Evolutionary conservation across 768 basidiomycete genomes (phyloP).

Genomic region (Boletus patriciae): DNA sequence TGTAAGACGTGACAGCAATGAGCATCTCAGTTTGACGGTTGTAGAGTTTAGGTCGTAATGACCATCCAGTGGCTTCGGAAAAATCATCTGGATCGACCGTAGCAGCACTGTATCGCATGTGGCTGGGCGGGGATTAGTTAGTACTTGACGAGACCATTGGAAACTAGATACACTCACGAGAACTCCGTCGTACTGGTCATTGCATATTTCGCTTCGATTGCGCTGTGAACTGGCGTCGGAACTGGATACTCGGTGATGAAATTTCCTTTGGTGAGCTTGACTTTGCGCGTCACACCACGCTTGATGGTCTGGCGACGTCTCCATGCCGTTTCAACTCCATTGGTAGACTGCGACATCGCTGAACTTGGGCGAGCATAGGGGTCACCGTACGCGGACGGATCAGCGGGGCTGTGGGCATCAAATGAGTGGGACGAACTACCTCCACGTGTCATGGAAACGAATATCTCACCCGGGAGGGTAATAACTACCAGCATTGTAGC

Average conservation of each 20-base stretch:
- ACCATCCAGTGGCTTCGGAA: conserved; percentile 74
- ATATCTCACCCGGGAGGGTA: conserved; percentile 70
- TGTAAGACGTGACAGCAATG: conserved; percentile 93
- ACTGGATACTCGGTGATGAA: conserved; percentile 90
- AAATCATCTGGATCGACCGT: conserved; percentile 93
- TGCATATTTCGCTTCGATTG: conserved; percentile 80
- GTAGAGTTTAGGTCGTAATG: conserved; percentile 80
- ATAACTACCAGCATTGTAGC: conserved; percentile 54
- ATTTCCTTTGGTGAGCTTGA: conserved; percentile 91
- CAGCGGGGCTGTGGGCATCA: conserved; percentile 40
- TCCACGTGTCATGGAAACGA: neutral
- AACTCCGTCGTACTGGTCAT: conserved; percentile 81
- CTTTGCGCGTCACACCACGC: conserved; percentile 89
- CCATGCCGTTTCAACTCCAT: conserved; percentile 61
- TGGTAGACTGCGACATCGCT: conserved; percentile 52
- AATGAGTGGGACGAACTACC: conserved; percentile 1
- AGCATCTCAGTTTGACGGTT: conserved; percentile 89
- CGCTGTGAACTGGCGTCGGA: conserved; percentile 78
- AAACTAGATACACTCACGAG: conserved; percentile 54
- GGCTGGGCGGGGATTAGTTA: conserved; percentile 36
- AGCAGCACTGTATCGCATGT: conserved; percentile 94
- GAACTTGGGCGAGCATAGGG: conserved; percentile 60
- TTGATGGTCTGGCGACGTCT: conserved; percentile 86
- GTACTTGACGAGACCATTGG: neutral
- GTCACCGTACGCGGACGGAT: conserved; percentile 65